Evolutionary conservation across 768 basidiomycete genomes (phyloP).

Genomic region (Kwoniella bestiolae): DNA sequence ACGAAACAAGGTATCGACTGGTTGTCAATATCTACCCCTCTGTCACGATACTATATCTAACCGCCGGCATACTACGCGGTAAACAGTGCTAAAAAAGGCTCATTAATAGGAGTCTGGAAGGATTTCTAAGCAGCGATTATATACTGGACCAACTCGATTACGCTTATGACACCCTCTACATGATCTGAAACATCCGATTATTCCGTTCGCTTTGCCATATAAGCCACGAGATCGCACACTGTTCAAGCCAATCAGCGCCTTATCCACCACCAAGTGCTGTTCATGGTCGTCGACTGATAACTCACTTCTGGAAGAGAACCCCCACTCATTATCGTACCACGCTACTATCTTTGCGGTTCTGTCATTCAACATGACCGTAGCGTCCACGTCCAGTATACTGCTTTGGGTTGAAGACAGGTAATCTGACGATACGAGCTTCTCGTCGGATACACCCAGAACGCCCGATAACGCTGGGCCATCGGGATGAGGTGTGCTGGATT

Average conservation of each 20-base stretch:
- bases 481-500: conserved; percentile 26
- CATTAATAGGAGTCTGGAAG: too few species aligned
- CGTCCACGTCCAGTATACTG: conserved; percentile 53
- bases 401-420: conserved; percentile 49
- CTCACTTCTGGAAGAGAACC: conserved; percentile 45
- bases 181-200: neutral
- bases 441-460: conserved; percentile 54
- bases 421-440: conserved; percentile 57
- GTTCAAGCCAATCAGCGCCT: neutral
- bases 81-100: too few species aligned
- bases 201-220: conserved; percentile 40
- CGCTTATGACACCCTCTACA: too few species aligned
- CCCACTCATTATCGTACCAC: conserved; percentile 58
- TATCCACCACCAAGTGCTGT: neutral
- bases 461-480: conserved; percentile 34
- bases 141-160: too few species aligned
- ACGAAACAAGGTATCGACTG: too few species aligned
- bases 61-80: too few species aligned
- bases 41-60: too few species aligned
- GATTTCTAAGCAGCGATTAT: too few species aligned
- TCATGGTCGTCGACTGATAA: neutral
- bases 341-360: conserved; percentile 54
- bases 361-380: conserved; percentile 51
- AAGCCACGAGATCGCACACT: conserved; percentile 53
- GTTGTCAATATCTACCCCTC: too few species aligned